A percentile compares a stretch with the other conserved stretches of the same genome.
Conservation (phyloP, 371 early-diverging fungal genomes). For the Cokeromyces recurvatus region DNA sequence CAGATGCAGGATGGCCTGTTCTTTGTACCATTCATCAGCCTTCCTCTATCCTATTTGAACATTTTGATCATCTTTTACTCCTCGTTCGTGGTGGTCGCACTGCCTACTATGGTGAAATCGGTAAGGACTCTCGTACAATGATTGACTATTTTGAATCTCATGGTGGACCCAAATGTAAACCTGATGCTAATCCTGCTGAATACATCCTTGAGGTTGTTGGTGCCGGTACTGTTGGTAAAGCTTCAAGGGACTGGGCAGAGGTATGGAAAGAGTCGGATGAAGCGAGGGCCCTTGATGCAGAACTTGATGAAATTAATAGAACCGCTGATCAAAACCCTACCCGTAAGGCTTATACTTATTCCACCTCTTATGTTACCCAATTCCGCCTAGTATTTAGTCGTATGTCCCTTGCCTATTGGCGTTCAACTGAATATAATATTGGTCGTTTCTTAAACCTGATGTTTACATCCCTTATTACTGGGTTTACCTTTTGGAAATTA, state of each 20-base stretch:
- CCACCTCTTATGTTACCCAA: slow-evolving; percentile 28
- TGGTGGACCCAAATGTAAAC: slow-evolving; percentile 45
- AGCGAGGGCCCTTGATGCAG: slow-evolving; percentile 12
- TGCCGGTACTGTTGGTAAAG: slow-evolving; percentile 37
- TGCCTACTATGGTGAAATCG: slow-evolving; percentile 57
- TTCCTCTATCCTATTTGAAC: slow-evolving; percentile 50
- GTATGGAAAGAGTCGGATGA: slow-evolving; percentile 38
- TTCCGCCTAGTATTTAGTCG: slow-evolving; percentile 37
- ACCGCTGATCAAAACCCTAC: slow-evolving; percentile 3
- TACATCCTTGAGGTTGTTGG: slow-evolving; percentile 41
- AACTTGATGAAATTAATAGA: slow-evolving; percentile 12
- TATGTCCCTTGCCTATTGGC: slow-evolving; percentile 53
- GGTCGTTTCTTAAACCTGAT: slow-evolving; percentile 42
- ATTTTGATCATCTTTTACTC: slow-evolving; percentile 58
- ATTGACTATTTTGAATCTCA: slow-evolving; percentile 51
- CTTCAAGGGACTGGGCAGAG: slow-evolving; percentile 45
- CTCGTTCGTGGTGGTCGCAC: slow-evolving; percentile 61
- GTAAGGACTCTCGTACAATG: slow-evolving; percentile 41
- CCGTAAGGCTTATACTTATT: slow-evolving; percentile 15
- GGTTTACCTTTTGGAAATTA: slow-evolving; percentile 54
- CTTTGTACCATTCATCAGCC: slow-evolving; percentile 66
- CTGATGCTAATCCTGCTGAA: slow-evolving; percentile 39
- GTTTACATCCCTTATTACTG: slow-evolving; percentile 40
- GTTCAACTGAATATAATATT: slow-evolving; percentile 52
- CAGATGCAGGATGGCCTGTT: slow-evolving; percentile 49